These are phyloP conservation scores for Lotmaria passim DNA, from an alignment of 208 protist genomes.

Conservation along the genomic window DNA sequence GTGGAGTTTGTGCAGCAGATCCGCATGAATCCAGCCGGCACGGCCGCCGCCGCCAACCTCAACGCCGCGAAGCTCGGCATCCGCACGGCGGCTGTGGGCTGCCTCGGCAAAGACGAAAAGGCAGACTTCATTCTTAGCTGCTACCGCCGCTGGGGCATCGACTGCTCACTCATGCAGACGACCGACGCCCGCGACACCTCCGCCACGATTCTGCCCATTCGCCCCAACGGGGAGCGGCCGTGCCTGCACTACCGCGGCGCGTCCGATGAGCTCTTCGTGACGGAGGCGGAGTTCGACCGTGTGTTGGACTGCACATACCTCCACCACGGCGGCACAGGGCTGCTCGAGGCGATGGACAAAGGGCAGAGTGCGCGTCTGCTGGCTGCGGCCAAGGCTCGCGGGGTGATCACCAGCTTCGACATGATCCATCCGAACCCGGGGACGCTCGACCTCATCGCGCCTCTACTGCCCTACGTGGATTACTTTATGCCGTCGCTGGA, in stretches of 20 bases:
- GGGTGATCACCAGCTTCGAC: slow-evolving; percentile 29
- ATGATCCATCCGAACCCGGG: slow-evolving; percentile 32
- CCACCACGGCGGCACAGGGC: slow-evolving; percentile 23
- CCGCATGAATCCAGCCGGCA: slow-evolving; percentile 34
- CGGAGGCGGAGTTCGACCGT: slow-evolving; percentile 22
- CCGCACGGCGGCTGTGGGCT: slow-evolving; percentile 24
- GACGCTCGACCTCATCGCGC: slow-evolving; percentile 25
- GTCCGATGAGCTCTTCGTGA: slow-evolving; percentile 28
- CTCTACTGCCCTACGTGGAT: slow-evolving; percentile 29
- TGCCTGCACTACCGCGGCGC: slow-evolving; percentile 34
- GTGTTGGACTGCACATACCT: slow-evolving; percentile 29
- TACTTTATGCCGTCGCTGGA: slow-evolving; percentile 35
- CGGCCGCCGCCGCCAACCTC: slow-evolving; percentile 29
- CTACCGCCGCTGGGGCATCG: slow-evolving; percentile 30
- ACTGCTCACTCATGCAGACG: slow-evolving; percentile 24
- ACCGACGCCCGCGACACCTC: slow-evolving; percentile 24
- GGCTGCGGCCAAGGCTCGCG: slow-evolving; percentile 18
- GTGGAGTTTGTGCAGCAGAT: slow-evolving; percentile 30
- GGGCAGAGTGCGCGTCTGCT: slow-evolving; percentile 26
- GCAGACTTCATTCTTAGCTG: slow-evolving; percentile 32
- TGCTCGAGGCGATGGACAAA: slow-evolving; percentile 31
- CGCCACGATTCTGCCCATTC: slow-evolving; percentile 26
- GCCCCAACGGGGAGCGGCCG: slow-evolving; percentile 25
- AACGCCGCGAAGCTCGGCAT: slow-evolving; percentile 33
- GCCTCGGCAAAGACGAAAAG: slow-evolving; percentile 27